Conservation (phyloP, 805 yeast species). For the Sungouiozyma ichnusensis region DNA sequence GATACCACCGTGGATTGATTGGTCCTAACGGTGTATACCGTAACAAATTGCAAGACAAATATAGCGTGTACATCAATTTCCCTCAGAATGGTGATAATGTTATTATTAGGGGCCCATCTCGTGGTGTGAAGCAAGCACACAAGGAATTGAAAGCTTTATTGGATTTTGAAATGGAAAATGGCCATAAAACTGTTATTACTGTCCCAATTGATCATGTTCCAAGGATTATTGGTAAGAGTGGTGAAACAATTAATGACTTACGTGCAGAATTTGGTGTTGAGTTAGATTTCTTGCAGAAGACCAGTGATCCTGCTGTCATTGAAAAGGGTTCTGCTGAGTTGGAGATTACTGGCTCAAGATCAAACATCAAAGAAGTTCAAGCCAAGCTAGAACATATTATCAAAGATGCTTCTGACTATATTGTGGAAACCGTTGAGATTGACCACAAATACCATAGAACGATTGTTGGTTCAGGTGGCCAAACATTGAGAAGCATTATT, state of each 20-base stretch:
- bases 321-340: conserved; percentile 47
- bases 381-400: conserved; percentile 52
- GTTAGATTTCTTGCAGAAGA: conserved; percentile 33
- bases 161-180: conserved; percentile 80
- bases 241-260: conserved; percentile 74
- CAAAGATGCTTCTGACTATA: conserved; percentile 51
- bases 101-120: conserved; percentile 76
- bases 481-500: conserved; percentile 62
- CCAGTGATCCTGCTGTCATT: conserved; percentile 35
- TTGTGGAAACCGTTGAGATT: conserved; percentile 49
- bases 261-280: conserved; percentile 51
- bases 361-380: conserved; percentile 64
- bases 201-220: conserved; percentile 72
- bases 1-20: conserved; percentile 70
- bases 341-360: conserved; percentile 66
- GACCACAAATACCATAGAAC: conserved; percentile 64
- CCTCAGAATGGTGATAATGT: conserved; percentile 57
- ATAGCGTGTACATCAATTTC: conserved; percentile 70
- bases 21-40: conserved; percentile 78
- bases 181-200: conserved; percentile 49
- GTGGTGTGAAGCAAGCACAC: conserved; percentile 73
- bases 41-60: conserved; percentile 77
- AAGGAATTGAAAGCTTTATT: conserved; percentile 76
- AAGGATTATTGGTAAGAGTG: conserved; percentile 80
- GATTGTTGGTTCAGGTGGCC: conserved; percentile 72